Percentiles rank a stretch among this genome's conserved stretches.
These are phyloP conservation scores for Favolaschia claudopus DNA, from an alignment of 768 basidiomycete species.

Conservation along the genomic window DNA sequence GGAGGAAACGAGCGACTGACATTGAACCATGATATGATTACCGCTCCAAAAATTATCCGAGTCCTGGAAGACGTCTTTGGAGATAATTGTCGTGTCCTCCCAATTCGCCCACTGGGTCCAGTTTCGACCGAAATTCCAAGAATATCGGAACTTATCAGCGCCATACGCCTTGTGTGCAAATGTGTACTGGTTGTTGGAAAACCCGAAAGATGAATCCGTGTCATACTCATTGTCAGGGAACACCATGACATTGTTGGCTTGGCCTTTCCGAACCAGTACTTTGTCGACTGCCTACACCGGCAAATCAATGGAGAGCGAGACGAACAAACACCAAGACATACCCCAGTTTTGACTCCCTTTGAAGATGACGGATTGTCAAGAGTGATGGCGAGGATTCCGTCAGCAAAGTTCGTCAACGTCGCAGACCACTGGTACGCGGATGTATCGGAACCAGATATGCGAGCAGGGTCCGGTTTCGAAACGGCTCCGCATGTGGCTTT, in stretches of 20 bases:
- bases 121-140: constrained; percentile 83
- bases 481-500: constrained; percentile 58
- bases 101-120: constrained; percentile 86
- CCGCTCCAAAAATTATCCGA: constrained; percentile 77
- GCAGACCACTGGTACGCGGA: constrained; percentile 80
- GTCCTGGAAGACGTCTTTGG: constrained; percentile 60
- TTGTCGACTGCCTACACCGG: constrained; percentile 68
- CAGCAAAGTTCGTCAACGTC: constrained; percentile 77
- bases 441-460: constrained; percentile 58
- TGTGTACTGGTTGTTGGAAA: constrained; percentile 68
- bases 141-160: constrained; percentile 88
- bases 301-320: constrained; percentile 15
- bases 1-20: constrained; percentile 49
- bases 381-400: constrained; percentile 82
- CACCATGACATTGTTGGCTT: constrained; percentile 80
- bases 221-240: constrained; percentile 87
- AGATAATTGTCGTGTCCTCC: constrained; percentile 76
- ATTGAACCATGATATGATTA: constrained; percentile 89
- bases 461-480: constrained; percentile 54
- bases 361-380: constrained; percentile 62
- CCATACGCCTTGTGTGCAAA: constrained; percentile 87
- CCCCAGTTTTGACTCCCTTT: constrained; percentile 58
- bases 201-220: constrained; percentile 57
- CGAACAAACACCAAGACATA: constrained; percentile 42
- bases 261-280: constrained; percentile 83